A percentile compares a stretch with the other conserved stretches of the same genome.
Conservation (phyloP, 225 moss, liverwort and hornwort genomes). For the Asterella californica region DNA sequence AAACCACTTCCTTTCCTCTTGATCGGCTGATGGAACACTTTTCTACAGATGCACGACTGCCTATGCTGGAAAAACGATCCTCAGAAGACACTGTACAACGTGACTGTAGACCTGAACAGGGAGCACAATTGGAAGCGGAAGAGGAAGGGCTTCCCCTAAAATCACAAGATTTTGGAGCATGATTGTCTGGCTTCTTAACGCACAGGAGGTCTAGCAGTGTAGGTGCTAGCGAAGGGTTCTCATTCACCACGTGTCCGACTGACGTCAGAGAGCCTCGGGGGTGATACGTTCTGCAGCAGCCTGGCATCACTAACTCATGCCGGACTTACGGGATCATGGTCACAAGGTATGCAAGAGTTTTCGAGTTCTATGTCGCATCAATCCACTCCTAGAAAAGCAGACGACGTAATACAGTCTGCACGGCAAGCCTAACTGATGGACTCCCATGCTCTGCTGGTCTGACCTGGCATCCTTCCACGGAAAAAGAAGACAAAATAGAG, state of each 20-base stretch:
- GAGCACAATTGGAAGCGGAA: background rate
- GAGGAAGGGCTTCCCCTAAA: background rate
- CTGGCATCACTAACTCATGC: constrained; percentile 5
- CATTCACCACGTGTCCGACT: constrained; percentile 7
- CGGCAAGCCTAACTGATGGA: background rate
- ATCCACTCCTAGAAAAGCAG: background rate
- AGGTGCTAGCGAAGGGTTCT: background rate
- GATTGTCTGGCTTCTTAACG: background rate
- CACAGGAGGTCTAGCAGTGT: constrained; percentile 1
- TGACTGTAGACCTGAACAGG: constrained; percentile 9
- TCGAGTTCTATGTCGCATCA: background rate
- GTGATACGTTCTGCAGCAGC: background rate
- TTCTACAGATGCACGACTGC: background rate
- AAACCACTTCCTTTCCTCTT: background rate
- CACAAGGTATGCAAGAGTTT: background rate
- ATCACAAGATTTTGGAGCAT: background rate
- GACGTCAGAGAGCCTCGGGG: background rate
- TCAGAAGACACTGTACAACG: background rate
- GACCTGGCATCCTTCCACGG: background rate
- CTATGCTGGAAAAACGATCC: background rate
- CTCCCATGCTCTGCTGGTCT: background rate
- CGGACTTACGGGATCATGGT: background rate
- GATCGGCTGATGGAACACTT: background rate
- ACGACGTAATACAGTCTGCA: background rate
- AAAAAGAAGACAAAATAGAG: background rate